Evolutionary conservation across 768 basidiomycete genomes (phyloP).

Genomic region (Pluteus cervinus): DNA sequence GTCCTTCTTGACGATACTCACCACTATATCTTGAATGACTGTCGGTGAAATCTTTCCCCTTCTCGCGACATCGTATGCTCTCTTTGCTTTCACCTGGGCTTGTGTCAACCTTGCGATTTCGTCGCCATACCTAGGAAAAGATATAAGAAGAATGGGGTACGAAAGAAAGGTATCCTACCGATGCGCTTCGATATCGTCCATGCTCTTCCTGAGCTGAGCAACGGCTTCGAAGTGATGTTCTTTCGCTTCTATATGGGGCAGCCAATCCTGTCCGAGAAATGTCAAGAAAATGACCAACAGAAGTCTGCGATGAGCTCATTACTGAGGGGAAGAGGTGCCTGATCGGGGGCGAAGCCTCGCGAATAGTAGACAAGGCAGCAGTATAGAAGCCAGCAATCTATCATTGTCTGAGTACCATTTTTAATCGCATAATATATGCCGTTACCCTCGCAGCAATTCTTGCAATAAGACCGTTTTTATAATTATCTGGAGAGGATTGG

Average conservation of each 20-base stretch:
- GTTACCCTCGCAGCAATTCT: constrained; percentile 72
- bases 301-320: constrained; percentile 11
- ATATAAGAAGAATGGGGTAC: constrained; percentile 7
- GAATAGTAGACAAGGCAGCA: constrained; percentile 36
- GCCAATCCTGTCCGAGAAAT: constrained; percentile 54
- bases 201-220: constrained; percentile 80
- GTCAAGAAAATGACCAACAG: background rate
- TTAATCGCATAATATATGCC: constrained; percentile 3
- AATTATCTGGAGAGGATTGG: constrained; percentile 37
- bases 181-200: constrained; percentile 80
- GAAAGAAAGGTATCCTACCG: constrained; percentile 28
- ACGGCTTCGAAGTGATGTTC: constrained; percentile 82
- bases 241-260: constrained; percentile 79
- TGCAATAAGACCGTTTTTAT: constrained; percentile 79
- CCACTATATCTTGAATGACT: constrained; percentile 78
- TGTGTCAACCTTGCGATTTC: constrained; percentile 76
- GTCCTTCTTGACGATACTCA: constrained; percentile 20
- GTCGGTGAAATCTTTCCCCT: constrained; percentile 53
- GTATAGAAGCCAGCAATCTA: constrained; percentile 65
- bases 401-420: background rate
- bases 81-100: constrained; percentile 63
- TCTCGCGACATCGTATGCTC: constrained; percentile 62
- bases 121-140: constrained; percentile 65
- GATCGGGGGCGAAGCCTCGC: constrained; percentile 36
- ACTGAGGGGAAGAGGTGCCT: constrained; percentile 52